Evolutionary conservation across 371 early-diverging fungal genomes (phyloP), one percentile per base, ranked within the genome.

Genomic region (Batkoa obscura): DNA sequence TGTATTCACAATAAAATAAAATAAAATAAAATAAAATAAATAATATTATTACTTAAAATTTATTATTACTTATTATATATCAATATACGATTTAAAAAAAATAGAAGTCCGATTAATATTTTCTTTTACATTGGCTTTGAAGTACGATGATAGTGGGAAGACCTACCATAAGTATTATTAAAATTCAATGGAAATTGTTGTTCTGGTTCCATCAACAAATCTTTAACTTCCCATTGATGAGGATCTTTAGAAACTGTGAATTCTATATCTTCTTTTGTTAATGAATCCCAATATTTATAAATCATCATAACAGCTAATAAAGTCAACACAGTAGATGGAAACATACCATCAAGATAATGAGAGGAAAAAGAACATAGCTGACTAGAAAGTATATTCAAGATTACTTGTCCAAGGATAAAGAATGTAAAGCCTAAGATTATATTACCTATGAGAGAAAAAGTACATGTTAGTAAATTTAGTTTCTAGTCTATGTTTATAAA

Each of bases 211-310:
- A 65, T 71, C 63, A 79, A 61, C 48, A 76, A 68, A 62, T 91
- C 91, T 71, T 86, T 86, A 60, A 88, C 81, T 72, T 94, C 93
- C 95, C 95, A 94, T 1, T 84, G 80, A 59, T 88, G 86, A 12
- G 17, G 51, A 65, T 86, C 90, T 30, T 85, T 80, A 42, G 88
- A 89, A 33, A 96, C 94, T 30, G 84, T 81, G 67, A 94, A 96
- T 72, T 96, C 97, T 35, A 94, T 71, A 66, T 94, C 97, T 66
- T 96, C 97, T 71, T 93, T 93, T 39, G 97, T 94, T 63, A 96
- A 94, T 15, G 85, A 84, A 67, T 96, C 95, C 97, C 97, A 96
- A 74, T 88, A 96, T 72, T 96, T 96, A 78, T 94, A 96, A 6
- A 94, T 88, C 94, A 96, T 95, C 97, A 96, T 94, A 46, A 96